Evolutionary conservation across 495 filamentous ascomycete species (phyloP).

Genomic region (Chaetomium tenue): DNA sequence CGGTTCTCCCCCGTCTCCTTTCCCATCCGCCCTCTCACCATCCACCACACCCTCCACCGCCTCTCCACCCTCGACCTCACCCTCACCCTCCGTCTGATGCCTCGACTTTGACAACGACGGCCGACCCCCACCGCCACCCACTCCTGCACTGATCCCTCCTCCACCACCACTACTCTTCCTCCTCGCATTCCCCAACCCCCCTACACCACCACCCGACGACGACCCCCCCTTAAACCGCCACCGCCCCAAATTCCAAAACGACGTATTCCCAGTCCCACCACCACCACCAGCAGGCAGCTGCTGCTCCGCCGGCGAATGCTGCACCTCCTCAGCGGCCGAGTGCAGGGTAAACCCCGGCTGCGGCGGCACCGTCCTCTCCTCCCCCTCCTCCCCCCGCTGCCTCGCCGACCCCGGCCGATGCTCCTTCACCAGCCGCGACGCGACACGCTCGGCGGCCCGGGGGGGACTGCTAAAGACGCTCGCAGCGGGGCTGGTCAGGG

Average conservation of each 20-base stretch:
- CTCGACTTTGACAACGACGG: slow-evolving; percentile 17
- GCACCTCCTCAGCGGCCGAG: slow-evolving; percentile 30
- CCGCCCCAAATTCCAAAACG: slow-evolving; percentile 49
- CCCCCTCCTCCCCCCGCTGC: slow-evolving; percentile 9
- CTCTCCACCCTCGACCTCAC: neutral
- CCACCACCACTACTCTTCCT: slow-evolving; percentile 12
- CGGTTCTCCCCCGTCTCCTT: slow-evolving; percentile 28
- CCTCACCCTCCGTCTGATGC: neutral
- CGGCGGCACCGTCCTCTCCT: slow-evolving; percentile 30
- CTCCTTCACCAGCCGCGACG: slow-evolving; percentile 16
- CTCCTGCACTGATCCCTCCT: no score
- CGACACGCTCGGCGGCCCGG: slow-evolving; percentile 1
- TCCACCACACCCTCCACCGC: neutral
- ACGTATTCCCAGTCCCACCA: slow-evolving; percentile 22
- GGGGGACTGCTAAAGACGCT: slow-evolving; percentile 31
- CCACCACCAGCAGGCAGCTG: neutral
- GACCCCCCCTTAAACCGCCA: slow-evolving; percentile 38
- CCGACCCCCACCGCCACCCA: slow-evolving; percentile 10
- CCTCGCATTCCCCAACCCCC: slow-evolving; percentile 10
- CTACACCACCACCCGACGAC: slow-evolving; percentile 8
- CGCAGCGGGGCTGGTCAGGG: slow-evolving; percentile 30
- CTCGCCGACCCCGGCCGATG: no score
- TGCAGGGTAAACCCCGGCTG: slow-evolving; percentile 44
- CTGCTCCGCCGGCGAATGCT: slow-evolving; percentile 27
- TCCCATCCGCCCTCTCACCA: neutral